Evolutionary conservation across 2,329 filamentous ascomycete genomes (phyloP), one percentile per base, ranked within the genome.

Genomic region (Fusarium irregulare): DNA sequence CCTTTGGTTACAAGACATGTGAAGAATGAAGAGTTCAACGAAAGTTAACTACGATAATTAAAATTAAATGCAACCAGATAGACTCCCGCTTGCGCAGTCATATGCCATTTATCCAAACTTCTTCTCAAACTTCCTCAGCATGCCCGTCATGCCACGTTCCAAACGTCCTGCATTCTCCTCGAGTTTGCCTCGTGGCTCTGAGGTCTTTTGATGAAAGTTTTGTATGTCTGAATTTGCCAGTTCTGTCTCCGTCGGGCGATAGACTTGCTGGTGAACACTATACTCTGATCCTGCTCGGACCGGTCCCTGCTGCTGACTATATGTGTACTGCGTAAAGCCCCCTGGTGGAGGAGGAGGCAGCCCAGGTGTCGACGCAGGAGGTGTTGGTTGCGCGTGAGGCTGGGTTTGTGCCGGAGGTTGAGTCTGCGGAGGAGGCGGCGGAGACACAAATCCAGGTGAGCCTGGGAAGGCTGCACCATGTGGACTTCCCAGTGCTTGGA

Each of bases 51-150:
- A 54, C 40, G 42, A 40, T 45, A 48, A 65, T 58, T 58, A 59
- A 56, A 23, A 51, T 51, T 44, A 61, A 48, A 45, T 50, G 27
- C 28, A 60, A 25, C 18, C 44, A 42, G 47, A 56, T 32, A 60
- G 68, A 70, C 68, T 65, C 68, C 68, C 50, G 46, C 64, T 56
- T 37, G 28, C 13, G 25, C 23, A 42, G 25, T 34, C 44, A 32
- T 25, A 54, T 42, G 10, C 13, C 25, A 25, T 58, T 78, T 73
- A 89, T 0, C 84, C 85, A 80, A 91, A 90, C 77, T 89, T 92
- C 88, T 92, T 93, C 82, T 94, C 92, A 79, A 94, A 86, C 81
- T 90, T 93, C 85, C 91, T 93, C 70, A 94, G 79, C 83, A 93
- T 90, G 9, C 89, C 88, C 28, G 88, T 87, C 7, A 93, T 87